phyloP scores from a whole-genome alignment of 2,329 filamentous ascomycete genomes.

The Pseudocercospora eumusae region DNA sequence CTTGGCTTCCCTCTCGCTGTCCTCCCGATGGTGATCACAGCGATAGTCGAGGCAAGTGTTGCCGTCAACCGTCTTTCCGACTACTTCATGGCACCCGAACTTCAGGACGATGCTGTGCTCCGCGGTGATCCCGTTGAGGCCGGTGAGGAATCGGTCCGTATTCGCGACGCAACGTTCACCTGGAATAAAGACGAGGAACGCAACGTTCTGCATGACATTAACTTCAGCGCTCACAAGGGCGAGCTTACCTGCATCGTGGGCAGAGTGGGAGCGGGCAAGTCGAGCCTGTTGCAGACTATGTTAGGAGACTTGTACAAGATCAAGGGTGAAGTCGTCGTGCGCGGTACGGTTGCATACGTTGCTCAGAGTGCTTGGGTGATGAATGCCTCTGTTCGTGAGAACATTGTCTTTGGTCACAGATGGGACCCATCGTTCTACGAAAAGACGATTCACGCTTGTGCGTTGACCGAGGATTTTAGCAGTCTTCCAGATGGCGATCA shows the following conservation, averaged over 20 bases:
- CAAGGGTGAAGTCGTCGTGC: conserved; percentile 77
- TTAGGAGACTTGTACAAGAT: conserved; percentile 91
- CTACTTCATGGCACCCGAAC: conserved; percentile 84
- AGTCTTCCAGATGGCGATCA: conserved; percentile 94
- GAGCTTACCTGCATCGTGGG: conserved; percentile 92
- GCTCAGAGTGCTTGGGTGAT: conserved; percentile 94
- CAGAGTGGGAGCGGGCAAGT: conserved; percentile 92
- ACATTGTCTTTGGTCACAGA: conserved; percentile 93
- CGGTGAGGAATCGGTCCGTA: conserved; percentile 82
- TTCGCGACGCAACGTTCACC: conserved; percentile 85
- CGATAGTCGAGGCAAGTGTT: conserved; percentile 93
- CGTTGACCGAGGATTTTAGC: conserved; percentile 84
- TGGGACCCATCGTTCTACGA: conserved; percentile 95
- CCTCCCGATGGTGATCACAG: conserved; percentile 95
- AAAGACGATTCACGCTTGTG: conserved; percentile 86
- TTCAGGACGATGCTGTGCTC: conserved; percentile 80
- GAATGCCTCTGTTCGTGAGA: conserved; percentile 96
- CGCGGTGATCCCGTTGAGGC: conserved; percentile 67
- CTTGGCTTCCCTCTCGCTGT: conserved; percentile 93
- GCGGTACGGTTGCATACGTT: conserved; percentile 84
- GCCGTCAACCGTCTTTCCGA: conserved; percentile 82
- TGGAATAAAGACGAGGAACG: conserved; percentile 81
- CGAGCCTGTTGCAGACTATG: conserved; percentile 83
- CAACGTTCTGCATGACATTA: conserved; percentile 75
- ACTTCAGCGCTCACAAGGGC: conserved; percentile 86